phyloP scores from a whole-genome alignment of 805 yeast species.

The Kluyveromyces lactis region DNA sequence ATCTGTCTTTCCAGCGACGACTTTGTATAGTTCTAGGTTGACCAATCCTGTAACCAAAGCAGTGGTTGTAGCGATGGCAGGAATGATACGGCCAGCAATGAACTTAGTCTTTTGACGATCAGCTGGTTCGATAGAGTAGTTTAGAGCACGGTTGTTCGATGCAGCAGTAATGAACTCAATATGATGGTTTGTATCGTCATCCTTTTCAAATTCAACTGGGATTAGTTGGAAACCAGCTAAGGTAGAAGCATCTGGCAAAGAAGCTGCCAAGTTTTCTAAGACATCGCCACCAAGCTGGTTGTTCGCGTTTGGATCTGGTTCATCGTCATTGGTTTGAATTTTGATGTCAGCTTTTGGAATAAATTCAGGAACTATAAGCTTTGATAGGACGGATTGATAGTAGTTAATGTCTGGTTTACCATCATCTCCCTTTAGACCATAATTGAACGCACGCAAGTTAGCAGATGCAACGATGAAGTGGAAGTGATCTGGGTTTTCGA shows the following conservation, averaged over 20 bases:
- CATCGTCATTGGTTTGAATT: constrained; percentile 80
- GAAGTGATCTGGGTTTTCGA: constrained; percentile 67
- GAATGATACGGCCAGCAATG: constrained; percentile 96
- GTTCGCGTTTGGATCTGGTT: constrained; percentile 74
- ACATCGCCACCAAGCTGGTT: constrained; percentile 49
- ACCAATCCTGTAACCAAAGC: constrained; percentile 94
- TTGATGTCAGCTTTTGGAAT: constrained; percentile 65
- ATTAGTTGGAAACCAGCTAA: constrained; percentile 79
- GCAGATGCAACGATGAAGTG: constrained; percentile 86
- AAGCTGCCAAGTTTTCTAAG: constrained; percentile 58
- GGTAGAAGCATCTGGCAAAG: constrained; percentile 81
- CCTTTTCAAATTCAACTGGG: constrained; percentile 96
- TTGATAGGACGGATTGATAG: constrained; percentile 47
- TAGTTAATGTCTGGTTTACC: constrained; percentile 39
- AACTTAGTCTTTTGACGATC: constrained; percentile 88
- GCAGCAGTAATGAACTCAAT: constrained; percentile 94
- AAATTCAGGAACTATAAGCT: constrained; percentile 52
- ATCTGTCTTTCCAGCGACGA: constrained; percentile 63
- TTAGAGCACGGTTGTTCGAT: constrained; percentile 90
- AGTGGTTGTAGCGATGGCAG: constrained; percentile 99
- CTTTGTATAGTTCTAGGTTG: constrained; percentile 85
- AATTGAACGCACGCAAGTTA: constrained; percentile 80
- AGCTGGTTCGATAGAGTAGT: constrained; percentile 81
- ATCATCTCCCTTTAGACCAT: constrained; percentile 74
- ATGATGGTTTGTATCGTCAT: constrained; percentile 94